Percentiles rank a stretch among this genome's conserved stretches.
Conservation (phyloP, 805 yeast genomes). For the Zygosaccharomyces pseudorouxii region DNA sequence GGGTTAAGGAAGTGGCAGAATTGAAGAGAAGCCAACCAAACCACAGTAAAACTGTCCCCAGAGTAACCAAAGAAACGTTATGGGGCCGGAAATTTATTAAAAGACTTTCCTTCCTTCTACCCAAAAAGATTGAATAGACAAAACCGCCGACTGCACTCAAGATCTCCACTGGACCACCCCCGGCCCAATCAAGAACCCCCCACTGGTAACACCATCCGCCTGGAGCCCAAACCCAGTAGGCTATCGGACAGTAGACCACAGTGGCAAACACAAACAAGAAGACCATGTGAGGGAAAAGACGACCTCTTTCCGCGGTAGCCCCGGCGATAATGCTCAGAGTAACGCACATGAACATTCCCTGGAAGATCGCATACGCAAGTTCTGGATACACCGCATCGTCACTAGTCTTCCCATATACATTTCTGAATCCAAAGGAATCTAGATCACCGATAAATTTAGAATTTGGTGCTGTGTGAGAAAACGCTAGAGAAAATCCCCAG, state of each 20-base stretch:
- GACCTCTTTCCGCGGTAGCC: conserved; percentile 88
- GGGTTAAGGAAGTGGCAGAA: conserved; percentile 82
- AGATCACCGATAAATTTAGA: conserved; percentile 87
- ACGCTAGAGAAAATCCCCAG: conserved; percentile 96
- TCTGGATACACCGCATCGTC: conserved; percentile 60
- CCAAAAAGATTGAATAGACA: conserved; percentile 74
- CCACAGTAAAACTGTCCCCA: conserved; percentile 85
- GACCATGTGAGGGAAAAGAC: conserved; percentile 77
- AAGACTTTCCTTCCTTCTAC: conserved; percentile 68
- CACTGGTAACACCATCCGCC: conserved; percentile 92
- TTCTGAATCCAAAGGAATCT: conserved; percentile 73
- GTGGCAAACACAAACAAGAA: conserved; percentile 88
- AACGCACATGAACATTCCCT: conserved; percentile 88
- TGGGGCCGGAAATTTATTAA: conserved; percentile 91
- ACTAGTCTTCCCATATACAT: conserved; percentile 49
- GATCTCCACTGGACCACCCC: conserved; percentile 97
- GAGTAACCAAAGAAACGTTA: conserved; percentile 82
- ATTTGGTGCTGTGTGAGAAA: conserved; percentile 62
- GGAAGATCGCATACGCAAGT: conserved; percentile 78
- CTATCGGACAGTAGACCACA: conserved; percentile 88
- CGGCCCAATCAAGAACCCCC: conserved; percentile 95
- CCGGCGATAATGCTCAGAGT: conserved; percentile 90
- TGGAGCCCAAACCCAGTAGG: conserved; percentile 91
- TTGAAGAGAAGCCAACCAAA: conserved; percentile 97
- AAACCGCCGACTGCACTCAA: conserved; percentile 88